Conservation (phyloP, 352 stramenopile species). For the Phytopythium litorale region DNA sequence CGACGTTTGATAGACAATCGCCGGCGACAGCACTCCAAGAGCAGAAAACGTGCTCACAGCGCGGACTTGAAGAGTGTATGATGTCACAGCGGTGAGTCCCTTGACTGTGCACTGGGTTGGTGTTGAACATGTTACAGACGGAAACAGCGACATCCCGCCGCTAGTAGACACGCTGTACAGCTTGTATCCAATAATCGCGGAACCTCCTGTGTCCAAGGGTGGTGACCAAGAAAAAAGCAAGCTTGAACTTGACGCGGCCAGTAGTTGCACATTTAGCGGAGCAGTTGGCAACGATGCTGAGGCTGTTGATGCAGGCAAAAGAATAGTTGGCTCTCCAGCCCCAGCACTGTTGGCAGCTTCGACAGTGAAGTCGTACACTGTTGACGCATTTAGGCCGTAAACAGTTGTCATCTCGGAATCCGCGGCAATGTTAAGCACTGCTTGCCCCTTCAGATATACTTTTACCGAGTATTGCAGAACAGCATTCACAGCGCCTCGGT, state of each 20-base stretch:
- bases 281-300: constrained; percentile 19
- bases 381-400: constrained; percentile 44
- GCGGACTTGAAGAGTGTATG: constrained; percentile 39
- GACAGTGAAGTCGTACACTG: constrained; percentile 38
- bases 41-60: constrained; percentile 22
- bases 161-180: constrained; percentile 28
- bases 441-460: constrained; percentile 7
- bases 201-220: constrained; percentile 45
- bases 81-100: constrained; percentile 29
- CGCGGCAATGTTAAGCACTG: constrained; percentile 7
- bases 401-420: constrained; percentile 13
- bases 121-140: constrained; percentile 18
- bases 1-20: constrained; percentile 23
- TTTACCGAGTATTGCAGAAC: constrained; percentile 26
- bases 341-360: constrained; percentile 29
- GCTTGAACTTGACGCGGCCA: constrained; percentile 32
- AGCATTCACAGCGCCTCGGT: constrained; percentile 29
- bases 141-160: constrained; percentile 15
- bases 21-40: constrained; percentile 24
- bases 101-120: constrained; percentile 37
- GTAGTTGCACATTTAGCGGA: constrained; percentile 25
- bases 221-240: constrained; percentile 40
- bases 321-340: constrained; percentile 13
- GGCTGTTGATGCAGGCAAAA: constrained; percentile 22
- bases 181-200: constrained; percentile 39